Base-by-base conservation (phyloP, 257 asterid genomes). In the Solanum bulbocastanum region DNA sequence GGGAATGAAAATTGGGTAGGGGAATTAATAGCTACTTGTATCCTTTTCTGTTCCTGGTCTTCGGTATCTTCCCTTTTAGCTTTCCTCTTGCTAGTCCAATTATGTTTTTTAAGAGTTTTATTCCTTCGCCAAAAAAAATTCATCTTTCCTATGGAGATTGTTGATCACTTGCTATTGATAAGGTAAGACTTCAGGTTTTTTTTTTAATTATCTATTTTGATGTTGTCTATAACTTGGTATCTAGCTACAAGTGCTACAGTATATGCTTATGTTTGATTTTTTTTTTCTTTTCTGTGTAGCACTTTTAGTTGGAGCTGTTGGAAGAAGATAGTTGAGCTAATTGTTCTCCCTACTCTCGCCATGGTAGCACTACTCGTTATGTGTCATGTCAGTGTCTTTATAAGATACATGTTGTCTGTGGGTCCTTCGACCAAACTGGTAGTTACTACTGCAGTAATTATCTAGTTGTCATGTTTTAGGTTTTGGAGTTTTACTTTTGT, bases 1-100 rank as follows among this genome's bases (percentile, higher is more conserved):
- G 8, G 39, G 86, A 91, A 92, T 49, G 95, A 91, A 90, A 92
- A 89, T 79, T 86, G 94, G 96, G 92, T 88, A 88, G 90, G 96
- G 93, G 90, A 91, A 86, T 87, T 91, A 87, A 88, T 79, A 44
- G 66, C 68, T 91, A 85, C 92, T 74, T 87, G 79, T 90, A 85
- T 89, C 84, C 81, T 79, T 92, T 87, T 86, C 90, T 88, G n/a
- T 89, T 18, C 39, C 35, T 72, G 23, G 35, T 71, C 36, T 72
- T 71, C 25, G 22, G 69, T 44, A 79, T 44, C 27, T 42, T 44
- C 25, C 60, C 84, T 39, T 8, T 44, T 15, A 44, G 66, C 39
- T 15, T 79, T 44, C 66, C 39, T 79, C 39, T 44, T 27, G 25
- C 10, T 12, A 79, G 66, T 79, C 84, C 62, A 79, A n/a, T 27